phyloP scores from a whole-genome alignment of 108 stramenopile species.

The Chaetoceros muelleri region DNA sequence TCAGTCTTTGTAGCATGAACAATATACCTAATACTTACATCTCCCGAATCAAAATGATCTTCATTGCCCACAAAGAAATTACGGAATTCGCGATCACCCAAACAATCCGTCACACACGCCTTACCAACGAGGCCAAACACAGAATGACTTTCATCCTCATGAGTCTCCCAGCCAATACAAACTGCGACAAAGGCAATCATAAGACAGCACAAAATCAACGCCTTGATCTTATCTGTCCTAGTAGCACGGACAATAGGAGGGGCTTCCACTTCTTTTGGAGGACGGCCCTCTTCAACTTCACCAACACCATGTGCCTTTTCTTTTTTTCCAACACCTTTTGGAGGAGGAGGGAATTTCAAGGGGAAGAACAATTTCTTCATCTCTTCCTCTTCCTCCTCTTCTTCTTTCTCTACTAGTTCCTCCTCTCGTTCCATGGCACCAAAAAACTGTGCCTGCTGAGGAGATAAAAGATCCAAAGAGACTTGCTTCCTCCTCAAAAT shows the following conservation, averaged over 20 bases:
- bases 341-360: background rate
- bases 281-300: background rate
- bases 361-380: background rate
- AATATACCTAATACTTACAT: too few relatives aligned
- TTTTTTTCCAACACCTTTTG: slow-evolving; percentile 1
- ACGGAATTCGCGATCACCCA: slow-evolving; percentile 21
- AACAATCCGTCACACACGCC: slow-evolving; percentile 33
- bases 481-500: slow-evolving; percentile 30
- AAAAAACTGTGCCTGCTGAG: slow-evolving; percentile 3
- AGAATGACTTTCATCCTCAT: slow-evolving; percentile 31
- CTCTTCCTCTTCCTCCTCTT: slow-evolving; percentile 2
- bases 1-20: too few relatives aligned
- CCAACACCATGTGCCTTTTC: slow-evolving; percentile 3
- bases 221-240: slow-evolving; percentile 28
- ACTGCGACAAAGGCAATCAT: slow-evolving; percentile 31
- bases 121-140: slow-evolving; percentile 34
- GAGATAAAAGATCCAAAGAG: slow-evolving; percentile 31
- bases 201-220: slow-evolving; percentile 19
- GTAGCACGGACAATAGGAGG: slow-evolving; percentile 37
- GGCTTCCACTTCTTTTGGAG: slow-evolving; percentile 7
- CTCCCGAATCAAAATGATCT: slow-evolving; percentile 19
- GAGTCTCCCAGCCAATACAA: slow-evolving; percentile 26
- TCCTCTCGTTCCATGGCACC: slow-evolving; percentile 6
- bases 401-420: slow-evolving; percentile 1
- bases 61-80: slow-evolving; percentile 31